These are phyloP conservation scores for Phytophthora vignae DNA, from an alignment of 352 stramenopile species.

Conservation along the genomic window DNA sequence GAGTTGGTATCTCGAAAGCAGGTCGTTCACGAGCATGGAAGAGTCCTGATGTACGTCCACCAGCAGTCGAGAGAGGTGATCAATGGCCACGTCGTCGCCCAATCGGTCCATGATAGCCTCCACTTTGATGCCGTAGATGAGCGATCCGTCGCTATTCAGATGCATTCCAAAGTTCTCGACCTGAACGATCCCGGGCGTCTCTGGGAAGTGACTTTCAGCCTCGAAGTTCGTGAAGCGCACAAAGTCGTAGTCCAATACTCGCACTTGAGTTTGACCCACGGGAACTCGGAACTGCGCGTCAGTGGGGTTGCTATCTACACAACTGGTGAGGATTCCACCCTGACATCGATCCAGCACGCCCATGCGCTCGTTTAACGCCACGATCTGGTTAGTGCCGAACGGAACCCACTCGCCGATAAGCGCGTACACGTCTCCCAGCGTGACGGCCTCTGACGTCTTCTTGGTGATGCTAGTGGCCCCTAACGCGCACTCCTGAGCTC, in stretches of 20 bases:
- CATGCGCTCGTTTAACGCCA: constrained; percentile 97
- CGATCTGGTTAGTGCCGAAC: constrained; percentile 98
- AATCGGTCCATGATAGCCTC: constrained; percentile 97
- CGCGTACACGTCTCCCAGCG: constrained; percentile 95
- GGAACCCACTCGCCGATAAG: constrained; percentile 98
- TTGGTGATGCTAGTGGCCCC: constrained; percentile 90
- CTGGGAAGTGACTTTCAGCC: constrained; percentile 96
- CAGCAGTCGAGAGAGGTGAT: constrained; percentile 96
- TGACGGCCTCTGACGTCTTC: constrained; percentile 94
- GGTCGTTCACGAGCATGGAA: constrained; percentile 95
- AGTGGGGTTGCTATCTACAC: constrained; percentile 88
- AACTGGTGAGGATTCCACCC: constrained; percentile 96
- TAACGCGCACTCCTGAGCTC: constrained; percentile 85
- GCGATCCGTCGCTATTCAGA: constrained; percentile 77
- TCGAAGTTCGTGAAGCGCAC: constrained; percentile 99
- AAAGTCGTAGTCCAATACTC: constrained; percentile 97
- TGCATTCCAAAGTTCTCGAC: constrained; percentile 97
- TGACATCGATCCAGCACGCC: constrained; percentile 96
- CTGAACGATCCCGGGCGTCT: constrained; percentile 95
- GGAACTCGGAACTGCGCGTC: constrained; percentile 87
- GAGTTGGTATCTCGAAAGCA: constrained; percentile 96
- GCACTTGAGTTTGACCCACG: constrained; percentile 94
- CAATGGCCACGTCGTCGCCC: constrained; percentile 96
- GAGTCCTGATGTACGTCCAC: constrained; percentile 98
- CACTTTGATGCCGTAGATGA: constrained; percentile 90